phyloP scores from a whole-genome alignment of 768 basidiomycete species.

The Boletus sp. region DNA sequence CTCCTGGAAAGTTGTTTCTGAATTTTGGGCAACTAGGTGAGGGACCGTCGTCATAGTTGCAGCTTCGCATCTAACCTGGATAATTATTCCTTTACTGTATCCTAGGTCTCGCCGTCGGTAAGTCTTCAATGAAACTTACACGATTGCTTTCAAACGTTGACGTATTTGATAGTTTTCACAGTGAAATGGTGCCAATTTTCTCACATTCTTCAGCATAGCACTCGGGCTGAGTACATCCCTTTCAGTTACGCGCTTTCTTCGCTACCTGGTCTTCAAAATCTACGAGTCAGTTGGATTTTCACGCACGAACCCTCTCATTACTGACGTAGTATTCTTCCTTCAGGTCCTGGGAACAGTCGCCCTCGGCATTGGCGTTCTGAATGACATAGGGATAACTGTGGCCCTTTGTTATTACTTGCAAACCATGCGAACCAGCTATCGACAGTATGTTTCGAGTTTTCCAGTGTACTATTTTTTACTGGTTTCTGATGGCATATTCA shows the following conservation, averaged over 20 bases:
- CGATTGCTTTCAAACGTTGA: background rate
- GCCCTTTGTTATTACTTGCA: slow-evolving; percentile 55
- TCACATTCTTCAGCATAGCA: background rate
- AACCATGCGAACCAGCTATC: slow-evolving; percentile 48
- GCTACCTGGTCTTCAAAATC: slow-evolving; percentile 38
- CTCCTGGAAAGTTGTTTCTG: slow-evolving; percentile 38
- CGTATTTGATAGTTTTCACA: slow-evolving; percentile 38
- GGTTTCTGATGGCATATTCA: background rate
- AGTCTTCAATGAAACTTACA: slow-evolving; percentile 6
- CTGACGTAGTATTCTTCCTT: background rate
- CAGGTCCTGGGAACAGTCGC: slow-evolving; percentile 48
- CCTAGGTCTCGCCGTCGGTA: slow-evolving; percentile 40
- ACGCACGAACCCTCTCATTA: background rate
- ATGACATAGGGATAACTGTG: slow-evolving; percentile 50
- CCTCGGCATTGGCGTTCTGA: slow-evolving; percentile 46
- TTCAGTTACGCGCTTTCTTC: slow-evolving; percentile 40
- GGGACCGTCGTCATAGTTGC: slow-evolving; percentile 7
- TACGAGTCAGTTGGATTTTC: slow-evolving; percentile 40
- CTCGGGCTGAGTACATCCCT: background rate
- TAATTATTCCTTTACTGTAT: background rate
- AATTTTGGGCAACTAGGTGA: slow-evolving; percentile 50
- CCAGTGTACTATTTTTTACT: background rate
- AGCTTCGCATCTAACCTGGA: background rate
- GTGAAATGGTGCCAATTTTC: slow-evolving; percentile 37
- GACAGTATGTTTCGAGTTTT: slow-evolving; percentile 32